These are phyloP conservation scores for Rosa chinensis DNA, from an alignment of 306 rosid species.

Conservation along the genomic window DNA sequence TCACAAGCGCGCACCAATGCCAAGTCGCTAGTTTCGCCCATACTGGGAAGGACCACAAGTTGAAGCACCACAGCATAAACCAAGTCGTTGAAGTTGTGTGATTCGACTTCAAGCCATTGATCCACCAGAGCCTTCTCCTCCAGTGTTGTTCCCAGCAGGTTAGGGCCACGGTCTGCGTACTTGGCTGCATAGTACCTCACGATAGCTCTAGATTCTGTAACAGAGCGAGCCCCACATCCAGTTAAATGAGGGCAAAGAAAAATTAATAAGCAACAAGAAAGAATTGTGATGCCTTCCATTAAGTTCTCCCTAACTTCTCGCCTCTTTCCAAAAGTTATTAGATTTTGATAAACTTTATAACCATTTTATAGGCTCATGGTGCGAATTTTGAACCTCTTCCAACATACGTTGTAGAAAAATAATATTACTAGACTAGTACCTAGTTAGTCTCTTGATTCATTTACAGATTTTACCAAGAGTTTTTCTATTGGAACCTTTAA, in stretches of 20 bases:
- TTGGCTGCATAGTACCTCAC: constrained; percentile 57
- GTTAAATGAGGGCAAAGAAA: background rate
- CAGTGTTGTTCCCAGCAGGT: constrained; percentile 52
- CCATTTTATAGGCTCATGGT: too few species aligned
- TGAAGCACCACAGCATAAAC: constrained; percentile 52
- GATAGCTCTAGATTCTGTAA: constrained; percentile 69
- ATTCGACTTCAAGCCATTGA: constrained; percentile 80
- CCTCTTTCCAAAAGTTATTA: too few species aligned
- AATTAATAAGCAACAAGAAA: background rate
- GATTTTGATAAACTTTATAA: too few species aligned
- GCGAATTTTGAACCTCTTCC: too few species aligned
- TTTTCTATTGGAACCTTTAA: too few species aligned
- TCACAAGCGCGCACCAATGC: constrained; percentile 37
- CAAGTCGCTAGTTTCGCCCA: constrained; percentile 48
- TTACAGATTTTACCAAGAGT: too few species aligned
- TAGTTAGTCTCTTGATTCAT: too few species aligned
- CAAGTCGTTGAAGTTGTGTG: constrained; percentile 62
- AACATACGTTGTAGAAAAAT: too few species aligned
- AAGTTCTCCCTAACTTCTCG: too few species aligned
- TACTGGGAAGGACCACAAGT: constrained; percentile 49
- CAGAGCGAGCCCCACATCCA: background rate
- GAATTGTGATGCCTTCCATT: too few species aligned
- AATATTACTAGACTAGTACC: too few species aligned
- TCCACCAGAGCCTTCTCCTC: constrained; percentile 71
- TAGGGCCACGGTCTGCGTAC: constrained; percentile 49